These are phyloP conservation scores for Penicillium brevicompactum DNA, from an alignment of 2,329 filamentous ascomycete genomes.

Conservation along the genomic window DNA sequence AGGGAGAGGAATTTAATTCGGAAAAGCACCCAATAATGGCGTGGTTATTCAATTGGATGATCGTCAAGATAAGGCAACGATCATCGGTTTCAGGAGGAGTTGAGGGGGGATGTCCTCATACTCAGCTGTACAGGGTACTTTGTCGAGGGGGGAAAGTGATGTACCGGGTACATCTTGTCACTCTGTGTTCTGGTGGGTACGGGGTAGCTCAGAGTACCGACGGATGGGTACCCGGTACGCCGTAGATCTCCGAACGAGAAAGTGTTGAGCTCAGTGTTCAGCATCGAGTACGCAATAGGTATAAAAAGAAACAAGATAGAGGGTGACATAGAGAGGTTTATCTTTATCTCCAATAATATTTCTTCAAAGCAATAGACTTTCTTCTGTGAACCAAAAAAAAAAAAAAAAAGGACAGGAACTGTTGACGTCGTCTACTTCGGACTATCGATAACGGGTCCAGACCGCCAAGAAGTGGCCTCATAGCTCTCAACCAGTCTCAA, in stretches of 20 bases:
- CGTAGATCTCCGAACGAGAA: conserved; percentile 11
- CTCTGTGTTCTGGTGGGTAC: conserved; percentile 21
- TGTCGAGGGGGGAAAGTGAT: conserved; percentile 4
- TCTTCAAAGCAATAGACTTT: too few species aligned
- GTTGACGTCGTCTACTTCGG: conserved; percentile 11
- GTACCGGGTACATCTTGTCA: conserved; percentile 21
- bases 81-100: conserved; percentile 7
- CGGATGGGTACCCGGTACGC: conserved; percentile 10
- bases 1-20: not conserved
- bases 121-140: not conserved
- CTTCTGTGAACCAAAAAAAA: not conserved
- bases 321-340: not conserved
- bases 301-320: not conserved
- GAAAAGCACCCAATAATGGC: conserved; percentile 6
- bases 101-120: conserved; percentile 4
- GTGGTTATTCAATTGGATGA: conserved; percentile 6
- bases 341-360: not conserved
- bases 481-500: conserved; percentile 29
- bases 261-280: conserved; percentile 3
- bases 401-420: not conserved
- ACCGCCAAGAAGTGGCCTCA: conserved; percentile 25
- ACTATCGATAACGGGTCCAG: conserved; percentile 23
- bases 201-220: conserved; percentile 17
- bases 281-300: too few species aligned
- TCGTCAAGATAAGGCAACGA: conserved; percentile 8